Evolutionary conservation across 495 filamentous ascomycete species (phyloP).

Genomic region (Amniculicola lignicola): DNA sequence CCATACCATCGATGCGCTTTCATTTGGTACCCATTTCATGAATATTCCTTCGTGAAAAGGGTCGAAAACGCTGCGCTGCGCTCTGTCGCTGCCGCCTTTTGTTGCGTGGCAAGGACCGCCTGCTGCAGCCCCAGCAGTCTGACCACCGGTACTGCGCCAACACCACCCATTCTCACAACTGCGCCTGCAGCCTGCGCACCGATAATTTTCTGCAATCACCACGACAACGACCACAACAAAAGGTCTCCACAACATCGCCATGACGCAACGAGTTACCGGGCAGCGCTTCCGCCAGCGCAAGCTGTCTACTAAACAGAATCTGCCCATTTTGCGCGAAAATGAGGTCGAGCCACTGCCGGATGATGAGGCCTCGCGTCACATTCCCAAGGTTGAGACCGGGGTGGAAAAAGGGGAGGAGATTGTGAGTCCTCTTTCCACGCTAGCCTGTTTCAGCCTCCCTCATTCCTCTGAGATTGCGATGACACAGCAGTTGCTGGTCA

Average conservation of each 20-base stretch:
- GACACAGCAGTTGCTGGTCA: neutral
- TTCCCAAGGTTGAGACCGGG: constrained; percentile 87
- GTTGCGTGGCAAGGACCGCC: constrained; percentile 10
- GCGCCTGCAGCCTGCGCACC: neutral
- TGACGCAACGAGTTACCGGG: constrained; percentile 35
- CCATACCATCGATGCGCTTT: constrained; percentile 4
- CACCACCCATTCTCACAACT: constrained; percentile 19
- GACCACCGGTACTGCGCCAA: neutral
- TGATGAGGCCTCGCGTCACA: constrained; percentile 62
- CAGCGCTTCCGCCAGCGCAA: constrained; percentile 71
- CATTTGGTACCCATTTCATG: constrained; percentile 28
- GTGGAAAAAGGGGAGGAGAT: constrained; percentile 96
- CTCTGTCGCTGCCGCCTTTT: neutral
- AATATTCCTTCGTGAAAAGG: constrained; percentile 20
- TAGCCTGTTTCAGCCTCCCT: constrained; percentile 37
- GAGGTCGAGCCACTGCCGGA: constrained; percentile 73
- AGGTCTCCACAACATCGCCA: constrained; percentile 8
- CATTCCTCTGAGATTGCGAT: neutral
- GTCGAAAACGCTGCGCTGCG: neutral
- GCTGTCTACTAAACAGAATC: constrained; percentile 79
- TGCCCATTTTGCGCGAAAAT: constrained; percentile 81
- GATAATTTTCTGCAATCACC: neutral
- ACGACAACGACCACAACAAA: constrained; percentile 1
- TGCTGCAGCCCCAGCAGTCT: constrained; percentile 1
- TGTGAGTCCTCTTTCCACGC: constrained; percentile 60